Evolutionary conservation across 495 filamentous ascomycete species (phyloP), one percentile per base, ranked within the genome.

Genomic region (Podospora anserina): DNA sequence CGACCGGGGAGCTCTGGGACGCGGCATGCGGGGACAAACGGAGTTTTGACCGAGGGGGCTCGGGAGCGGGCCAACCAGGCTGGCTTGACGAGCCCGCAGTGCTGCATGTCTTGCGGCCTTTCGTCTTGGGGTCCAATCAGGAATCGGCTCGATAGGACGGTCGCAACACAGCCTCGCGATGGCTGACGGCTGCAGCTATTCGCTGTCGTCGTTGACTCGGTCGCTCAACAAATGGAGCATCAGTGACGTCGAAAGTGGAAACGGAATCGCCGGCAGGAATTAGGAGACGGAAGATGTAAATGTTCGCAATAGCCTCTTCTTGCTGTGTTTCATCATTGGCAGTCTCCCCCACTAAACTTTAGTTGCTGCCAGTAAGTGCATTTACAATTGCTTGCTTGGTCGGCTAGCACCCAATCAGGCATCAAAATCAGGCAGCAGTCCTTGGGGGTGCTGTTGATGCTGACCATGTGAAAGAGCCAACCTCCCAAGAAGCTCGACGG

Each of bases 81-180:
- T 49, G 39, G 39, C 34, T 39, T 39, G 34, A 39, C 11, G 34
- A 39, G 11, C 34, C 6, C 34, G 34, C 34, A 39, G 34, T 64
- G 56, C 62, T 57, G 63, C 19, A 69, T 15, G 34, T 57, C 26
- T 64, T 49, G 54, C 49, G 61, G 66, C 55, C 28, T 20, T 61
- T 53, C 34, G 55, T 54, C 32, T n/a, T 69, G 23, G 34, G 27
- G 67, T 34, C 67, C 67, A 68, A 68, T 62, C 66, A 68, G 23
- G 20, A 32, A 13, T 1, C 28, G 5, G 30, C 3, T 3, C 9
- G 28, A 32, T 20, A 34, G 16, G 39, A 56, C 4, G 44, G 54
- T 62, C 44, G 20, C 34, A 66, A 64, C 68, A 69, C 68, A 69
- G 68, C 68, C 68, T 69, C 68, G 63, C 57, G 57, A 44, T 56